These are phyloP conservation scores for Kappamyces sp. DNA, from an alignment of 192 early-diverging fungal genomes.

Conservation along the genomic window DNA sequence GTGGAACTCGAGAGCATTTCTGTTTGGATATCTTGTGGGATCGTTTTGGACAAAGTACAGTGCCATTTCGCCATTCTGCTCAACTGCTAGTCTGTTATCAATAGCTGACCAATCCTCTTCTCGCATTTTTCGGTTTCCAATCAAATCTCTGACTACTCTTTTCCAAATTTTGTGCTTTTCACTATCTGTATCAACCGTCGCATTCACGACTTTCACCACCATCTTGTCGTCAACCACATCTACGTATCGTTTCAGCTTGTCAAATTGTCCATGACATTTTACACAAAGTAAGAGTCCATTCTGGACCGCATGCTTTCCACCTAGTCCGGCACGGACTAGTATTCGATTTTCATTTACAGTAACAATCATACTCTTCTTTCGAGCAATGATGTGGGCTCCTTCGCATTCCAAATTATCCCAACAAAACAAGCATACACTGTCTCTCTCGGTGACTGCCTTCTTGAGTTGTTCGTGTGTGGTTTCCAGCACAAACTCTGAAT, in stretches of 20 bases:
- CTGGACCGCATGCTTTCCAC: background rate
- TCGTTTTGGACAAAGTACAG: too few species aligned
- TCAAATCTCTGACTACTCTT: too few species aligned
- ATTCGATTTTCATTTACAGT: background rate
- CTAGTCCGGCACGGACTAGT: slow-evolving; percentile 1
- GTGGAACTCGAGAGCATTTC: too few species aligned
- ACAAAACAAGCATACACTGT: slow-evolving; percentile 9
- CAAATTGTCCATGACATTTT: slow-evolving; percentile 12
- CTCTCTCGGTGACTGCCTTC: background rate
- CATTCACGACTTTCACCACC: slow-evolving; percentile 15
- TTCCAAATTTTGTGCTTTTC: too few species aligned
- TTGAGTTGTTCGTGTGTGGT: too few species aligned
- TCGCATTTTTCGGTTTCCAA: too few species aligned
- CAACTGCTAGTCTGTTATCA: too few species aligned
- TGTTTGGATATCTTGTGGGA: too few species aligned
- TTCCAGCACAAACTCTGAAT: too few species aligned
- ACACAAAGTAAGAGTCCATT: slow-evolving; percentile 12
- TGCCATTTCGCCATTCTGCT: too few species aligned
- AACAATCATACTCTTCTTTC: background rate
- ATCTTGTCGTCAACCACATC: slow-evolving; percentile 9
- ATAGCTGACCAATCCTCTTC: too few species aligned
- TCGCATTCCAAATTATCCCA: slow-evolving; percentile 6
- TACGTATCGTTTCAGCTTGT: slow-evolving; percentile 1
- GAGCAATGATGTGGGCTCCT: slow-evolving; percentile 1
- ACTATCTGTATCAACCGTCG: background rate